Evolutionary conservation across 495 filamentous ascomycete species (phyloP), one percentile per base, ranked within the genome.

Genomic region (Collariella sp.): DNA sequence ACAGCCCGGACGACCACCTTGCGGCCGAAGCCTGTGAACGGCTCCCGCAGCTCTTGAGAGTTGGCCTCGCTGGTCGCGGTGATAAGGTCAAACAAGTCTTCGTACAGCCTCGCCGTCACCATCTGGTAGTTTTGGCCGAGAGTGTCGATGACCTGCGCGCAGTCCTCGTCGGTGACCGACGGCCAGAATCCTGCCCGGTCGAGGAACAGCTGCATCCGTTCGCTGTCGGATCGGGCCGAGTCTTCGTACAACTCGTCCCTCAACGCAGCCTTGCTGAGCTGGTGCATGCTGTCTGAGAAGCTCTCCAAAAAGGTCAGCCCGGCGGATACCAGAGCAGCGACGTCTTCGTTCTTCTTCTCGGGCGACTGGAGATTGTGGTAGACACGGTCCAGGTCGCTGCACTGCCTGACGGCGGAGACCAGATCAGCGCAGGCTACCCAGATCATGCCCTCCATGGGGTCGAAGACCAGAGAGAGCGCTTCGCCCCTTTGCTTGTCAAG

Each of bases 401-500:
- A 94, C 64, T 86, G 78, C 47, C 93, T 77, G 47, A 98, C 75
- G 7, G 86, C 77, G 19, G 86, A 84, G 53, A 91, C 76, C 22
- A 83, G 81, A 62, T 95, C 90, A 5, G 89, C 80, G 46, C 86
- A 84, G 31, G 93, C 73, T 23, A 89, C 73, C 87, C 89, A 96
- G 4, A 91, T 83, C 71, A 89, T 82, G 33, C 83, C 83, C 11
- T 74, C 73, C 38, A 81, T 73, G 1, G 75, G 62, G 61, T 97
- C 94, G 56, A 83, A 85, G 0, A 82, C 80, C 31, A 97, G 70
- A 3, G 87, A 82, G 36, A 95, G 65, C 2, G 84, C 80, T 62
- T 95, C 89, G 6, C 85, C 83, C 62, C 90, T 79, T 55, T 87
- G 83, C 55, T 84, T 89, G 62, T 99, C 86, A 20, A 99, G 77